Base-by-base conservation (phyloP, 495 filamentous ascomycete genomes). In the Annulohypoxylon maeteangense region DNA sequence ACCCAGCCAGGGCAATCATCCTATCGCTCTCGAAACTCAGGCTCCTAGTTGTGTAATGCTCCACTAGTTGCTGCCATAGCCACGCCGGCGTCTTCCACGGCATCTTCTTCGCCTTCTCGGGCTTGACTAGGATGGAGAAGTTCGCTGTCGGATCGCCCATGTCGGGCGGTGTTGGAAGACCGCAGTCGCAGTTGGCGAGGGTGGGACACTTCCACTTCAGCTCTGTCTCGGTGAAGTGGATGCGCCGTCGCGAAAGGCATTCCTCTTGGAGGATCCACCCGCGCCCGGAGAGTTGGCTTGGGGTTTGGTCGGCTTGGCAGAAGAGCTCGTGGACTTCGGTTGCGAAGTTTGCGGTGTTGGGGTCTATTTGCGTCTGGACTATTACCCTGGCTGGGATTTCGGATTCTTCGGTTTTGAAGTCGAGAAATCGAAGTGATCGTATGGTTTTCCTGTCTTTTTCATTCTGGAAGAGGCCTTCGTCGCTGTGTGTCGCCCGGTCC, bases 191-290 rank as follows among this genome's bases (percentile, higher is more conserved):
- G 27, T 38, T 50, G 32, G 61, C 34, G 34, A n/a, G 0, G 10
- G 61, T 32, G 22, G 47, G 48, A 44, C 61, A 55, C 48, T 64
- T 45, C 61, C 61, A 64, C 16, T 44, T 54, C 16, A 64, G 16
- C n/a, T 58, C 63, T 14, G 54, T 66, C 6, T 48, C 40, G 4
- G 63, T 51, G 63, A 66, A 66, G 36, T 50, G 54, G 42, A 58
- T 51, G 14, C 48, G 18, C 3, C 62, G 68, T 7, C 25, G 61
- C 12, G 68, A 54, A 22, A 71, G 68, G n/a, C 62, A 58, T 18
- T 57, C 51, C 16, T 71, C 68, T 38, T 71, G 68, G 2, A 71
- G 45, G 32, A 71, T 64, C 68, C 62, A 65, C 4, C 58, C 61
- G 16, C 61, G 14, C 1, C 48, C 34, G 4, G 47, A 3, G 8